Conservation (phyloP, 1,139 yeast genomes). For the Candida sp. region DNA sequence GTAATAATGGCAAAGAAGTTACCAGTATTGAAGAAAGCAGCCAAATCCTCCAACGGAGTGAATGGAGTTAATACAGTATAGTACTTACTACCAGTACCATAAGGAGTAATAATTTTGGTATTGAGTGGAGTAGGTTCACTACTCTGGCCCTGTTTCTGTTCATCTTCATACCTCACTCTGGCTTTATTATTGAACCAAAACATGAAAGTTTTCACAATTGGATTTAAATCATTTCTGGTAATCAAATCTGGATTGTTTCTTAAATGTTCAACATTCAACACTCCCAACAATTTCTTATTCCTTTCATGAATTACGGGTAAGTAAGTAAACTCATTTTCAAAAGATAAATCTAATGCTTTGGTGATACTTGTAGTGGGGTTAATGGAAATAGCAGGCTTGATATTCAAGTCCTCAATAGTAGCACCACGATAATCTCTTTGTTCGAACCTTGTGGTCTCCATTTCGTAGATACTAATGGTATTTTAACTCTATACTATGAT, state of each 20-base stretch:
- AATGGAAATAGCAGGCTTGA: slow-evolving; percentile 58
- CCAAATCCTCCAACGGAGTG: slow-evolving; percentile 56
- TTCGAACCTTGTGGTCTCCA: slow-evolving; percentile 1
- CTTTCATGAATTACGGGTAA: slow-evolving; percentile 55
- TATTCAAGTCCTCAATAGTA: slow-evolving; percentile 60
- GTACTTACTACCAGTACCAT: slow-evolving; percentile 28
- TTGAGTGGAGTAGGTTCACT: slow-evolving; percentile 19
- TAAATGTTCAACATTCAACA: slow-evolving; percentile 50
- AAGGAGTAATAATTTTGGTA: slow-evolving; percentile 26
- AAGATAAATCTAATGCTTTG: slow-evolving; percentile 48
- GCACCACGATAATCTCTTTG: slow-evolving; percentile 46
- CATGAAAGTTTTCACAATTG: slow-evolving; percentile 37
- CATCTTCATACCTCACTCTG: slow-evolving; percentile 26
- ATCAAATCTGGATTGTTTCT: slow-evolving; percentile 19
- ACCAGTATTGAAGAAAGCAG: slow-evolving; percentile 48
- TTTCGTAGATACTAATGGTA: too few relatives aligned
- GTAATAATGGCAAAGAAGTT: slow-evolving; percentile 59
- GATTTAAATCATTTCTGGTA: slow-evolving; percentile 22
- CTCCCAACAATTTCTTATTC: slow-evolving; percentile 52
- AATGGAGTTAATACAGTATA: slow-evolving; percentile 51
- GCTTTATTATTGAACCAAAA: slow-evolving; percentile 43
- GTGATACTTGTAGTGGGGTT: slow-evolving; percentile 48
- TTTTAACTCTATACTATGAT: too few relatives aligned
- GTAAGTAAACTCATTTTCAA: slow-evolving; percentile 54
- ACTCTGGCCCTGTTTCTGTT: slow-evolving; percentile 10